phyloP scores from a whole-genome alignment of 768 basidiomycete genomes.

The Rhizopogon roseolus region DNA sequence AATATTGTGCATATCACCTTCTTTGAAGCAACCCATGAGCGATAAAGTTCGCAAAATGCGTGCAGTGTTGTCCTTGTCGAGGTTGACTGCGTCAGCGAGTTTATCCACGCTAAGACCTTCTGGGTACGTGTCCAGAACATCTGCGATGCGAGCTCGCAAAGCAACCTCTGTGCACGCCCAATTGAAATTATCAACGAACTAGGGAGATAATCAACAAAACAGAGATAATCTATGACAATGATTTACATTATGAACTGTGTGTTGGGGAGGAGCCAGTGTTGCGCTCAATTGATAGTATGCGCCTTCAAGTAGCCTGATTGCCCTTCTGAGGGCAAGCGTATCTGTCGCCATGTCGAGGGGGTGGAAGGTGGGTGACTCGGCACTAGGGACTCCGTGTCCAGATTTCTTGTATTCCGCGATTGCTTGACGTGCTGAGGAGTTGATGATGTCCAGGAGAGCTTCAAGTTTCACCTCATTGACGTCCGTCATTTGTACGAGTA shows the following conservation, averaged over 20 bases:
- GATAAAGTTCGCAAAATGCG: conserved; percentile 27
- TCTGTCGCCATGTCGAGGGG: conserved; percentile 17
- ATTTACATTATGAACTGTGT: conserved; percentile 21
- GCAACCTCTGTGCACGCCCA: conserved; percentile 22
- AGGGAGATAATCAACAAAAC: not conserved
- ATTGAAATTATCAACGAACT: conserved; percentile 18
- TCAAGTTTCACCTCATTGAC: not conserved
- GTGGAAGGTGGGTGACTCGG: conserved; percentile 16
- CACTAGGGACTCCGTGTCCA: conserved; percentile 17
- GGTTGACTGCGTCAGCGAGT: conserved; percentile 16
- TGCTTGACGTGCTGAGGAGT: not conserved
- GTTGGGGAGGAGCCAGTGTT: conserved; percentile 22
- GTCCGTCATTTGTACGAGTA: not conserved
- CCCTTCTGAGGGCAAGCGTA: conserved; percentile 17
- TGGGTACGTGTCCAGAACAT: conserved; percentile 18
- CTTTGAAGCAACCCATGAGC: conserved; percentile 24
- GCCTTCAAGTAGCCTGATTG: conserved; percentile 21
- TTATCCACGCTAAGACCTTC: conserved; percentile 23
- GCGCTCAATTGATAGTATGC: conserved; percentile 23
- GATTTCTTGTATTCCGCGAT: conserved; percentile 22
- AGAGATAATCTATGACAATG: not conserved
- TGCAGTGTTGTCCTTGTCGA: conserved; percentile 24
- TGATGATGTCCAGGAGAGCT: not conserved
- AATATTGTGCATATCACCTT: conserved; percentile 12
- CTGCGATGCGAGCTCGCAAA: conserved; percentile 20